Percentiles rank a stretch among this genome's conserved stretches.
Conservation (phyloP, 768 basidiomycete genomes). For the Trametes cubensis region DNA sequence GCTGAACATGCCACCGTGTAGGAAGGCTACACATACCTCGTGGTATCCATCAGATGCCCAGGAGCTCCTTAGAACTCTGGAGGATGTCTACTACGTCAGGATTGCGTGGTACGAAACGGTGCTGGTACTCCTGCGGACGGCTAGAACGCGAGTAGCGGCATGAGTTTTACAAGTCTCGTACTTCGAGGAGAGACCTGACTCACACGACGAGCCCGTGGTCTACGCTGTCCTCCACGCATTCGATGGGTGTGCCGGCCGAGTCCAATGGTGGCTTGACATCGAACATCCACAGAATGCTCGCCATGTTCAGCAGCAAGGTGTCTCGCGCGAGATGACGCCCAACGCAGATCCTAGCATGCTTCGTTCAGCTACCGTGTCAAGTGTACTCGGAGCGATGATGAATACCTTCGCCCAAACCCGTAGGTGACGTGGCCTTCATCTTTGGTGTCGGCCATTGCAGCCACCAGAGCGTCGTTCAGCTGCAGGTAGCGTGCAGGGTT, state of each 20-base stretch:
- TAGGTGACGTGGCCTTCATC: constrained; percentile 23
- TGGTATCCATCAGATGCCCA: neutral
- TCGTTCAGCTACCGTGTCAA: too few relatives aligned
- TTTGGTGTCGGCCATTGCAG: constrained; percentile 6
- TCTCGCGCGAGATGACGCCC: constrained; percentile 13
- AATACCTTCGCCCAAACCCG: constrained; percentile 28
- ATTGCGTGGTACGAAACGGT: neutral
- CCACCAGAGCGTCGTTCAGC: constrained; percentile 26
- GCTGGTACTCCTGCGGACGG: neutral
- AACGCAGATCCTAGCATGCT: constrained; percentile 9
- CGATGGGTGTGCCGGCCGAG: constrained; percentile 2
- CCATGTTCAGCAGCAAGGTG: constrained; percentile 13
- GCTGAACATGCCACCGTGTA: too few relatives aligned
- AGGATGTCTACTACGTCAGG: neutral
- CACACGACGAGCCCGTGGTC: neutral
- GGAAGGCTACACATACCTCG: neutral
- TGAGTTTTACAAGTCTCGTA: neutral
- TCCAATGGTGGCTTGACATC: constrained; percentile 8
- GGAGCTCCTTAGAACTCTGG: neutral
- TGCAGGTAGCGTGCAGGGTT: constrained; percentile 24
- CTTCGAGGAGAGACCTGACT: too few relatives aligned
- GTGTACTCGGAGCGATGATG: neutral
- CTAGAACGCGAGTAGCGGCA: neutral
- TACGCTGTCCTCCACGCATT: constrained; percentile 7
- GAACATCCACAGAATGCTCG: constrained; percentile 18